These are phyloP conservation scores for Asterophora lycoperdoides DNA, from an alignment of 768 basidiomycete species.

Conservation along the genomic window DNA sequence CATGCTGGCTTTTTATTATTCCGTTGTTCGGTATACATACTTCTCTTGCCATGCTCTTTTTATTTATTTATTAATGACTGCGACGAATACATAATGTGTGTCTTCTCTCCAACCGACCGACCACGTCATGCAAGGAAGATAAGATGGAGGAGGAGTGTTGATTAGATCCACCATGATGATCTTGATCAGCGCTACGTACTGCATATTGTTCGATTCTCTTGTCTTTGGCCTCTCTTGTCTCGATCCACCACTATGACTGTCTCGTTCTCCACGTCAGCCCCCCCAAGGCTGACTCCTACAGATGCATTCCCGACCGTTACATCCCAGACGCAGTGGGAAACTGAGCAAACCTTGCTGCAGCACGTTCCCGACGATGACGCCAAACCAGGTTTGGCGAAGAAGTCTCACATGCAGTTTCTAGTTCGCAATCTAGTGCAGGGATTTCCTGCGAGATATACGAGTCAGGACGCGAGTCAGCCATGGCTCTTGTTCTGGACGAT, in stretches of 20 bases:
- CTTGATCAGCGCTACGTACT: no score
- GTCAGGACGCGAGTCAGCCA: constrained; percentile 91
- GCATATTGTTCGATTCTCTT: not conserved
- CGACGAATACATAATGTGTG: constrained; percentile 7
- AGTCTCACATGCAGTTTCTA: constrained; percentile 72
- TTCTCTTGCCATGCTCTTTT: constrained; percentile 3
- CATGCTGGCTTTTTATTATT: constrained; percentile 3
- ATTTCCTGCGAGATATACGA: constrained; percentile 73
- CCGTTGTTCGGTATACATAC: not conserved
- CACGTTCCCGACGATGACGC: constrained; percentile 38
- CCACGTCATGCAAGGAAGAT: not conserved
- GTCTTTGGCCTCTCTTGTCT: constrained; percentile 7
- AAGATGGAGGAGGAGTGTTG: not conserved
- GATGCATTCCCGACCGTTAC: constrained; percentile 66
- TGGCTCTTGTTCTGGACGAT: constrained; percentile 95
- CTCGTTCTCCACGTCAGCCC: constrained; percentile 2
- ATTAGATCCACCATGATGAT: no score
- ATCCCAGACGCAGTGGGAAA: constrained; percentile 56
- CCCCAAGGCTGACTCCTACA: constrained; percentile 34
- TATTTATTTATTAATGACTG: constrained; percentile 10
- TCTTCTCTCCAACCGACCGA: not conserved
- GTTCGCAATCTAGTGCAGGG: constrained; percentile 69
- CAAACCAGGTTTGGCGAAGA: constrained; percentile 47
- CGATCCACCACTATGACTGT: constrained; percentile 15
- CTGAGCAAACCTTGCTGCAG: constrained; percentile 57